Conservation (phyloP, 345 rosid species). For the Linum usitatissimum region DNA sequence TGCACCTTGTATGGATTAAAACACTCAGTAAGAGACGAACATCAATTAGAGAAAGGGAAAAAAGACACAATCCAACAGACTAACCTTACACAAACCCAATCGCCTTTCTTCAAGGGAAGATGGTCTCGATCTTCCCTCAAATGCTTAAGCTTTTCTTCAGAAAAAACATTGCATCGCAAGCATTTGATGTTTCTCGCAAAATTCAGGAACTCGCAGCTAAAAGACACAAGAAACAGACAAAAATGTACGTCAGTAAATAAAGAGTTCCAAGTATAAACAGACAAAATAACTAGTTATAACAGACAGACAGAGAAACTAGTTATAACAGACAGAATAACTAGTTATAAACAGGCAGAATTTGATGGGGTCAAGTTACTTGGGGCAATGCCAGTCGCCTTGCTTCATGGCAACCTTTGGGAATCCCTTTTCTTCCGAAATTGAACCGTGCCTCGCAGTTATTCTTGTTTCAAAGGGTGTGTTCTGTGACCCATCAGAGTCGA, state of each 20-base stretch:
- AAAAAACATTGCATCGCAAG: constrained; percentile 49
- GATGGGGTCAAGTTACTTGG: constrained; percentile 34
- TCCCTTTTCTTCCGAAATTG: constrained; percentile 17
- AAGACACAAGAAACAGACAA: constrained; percentile 6
- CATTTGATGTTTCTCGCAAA: constrained; percentile 77
- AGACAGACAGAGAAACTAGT: too few species aligned
- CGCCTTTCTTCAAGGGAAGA: constrained; percentile 85
- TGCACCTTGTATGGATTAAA: constrained; percentile 45
- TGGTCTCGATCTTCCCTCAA: constrained; percentile 52
- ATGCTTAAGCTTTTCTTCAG: constrained; percentile 50
- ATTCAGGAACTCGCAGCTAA: constrained; percentile 73
- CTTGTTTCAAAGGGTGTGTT: constrained; percentile 10
- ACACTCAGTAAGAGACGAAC: constrained; percentile 12
- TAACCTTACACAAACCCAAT: constrained; percentile 75
- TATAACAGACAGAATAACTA: too few species aligned
- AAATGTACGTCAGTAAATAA: background rate
- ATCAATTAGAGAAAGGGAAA: constrained; percentile 1
- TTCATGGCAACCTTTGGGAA: constrained; percentile 30
- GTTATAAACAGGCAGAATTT: too few species aligned
- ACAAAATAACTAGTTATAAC: too few species aligned
- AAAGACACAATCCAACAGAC: constrained; percentile 8
- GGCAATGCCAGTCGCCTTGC: constrained; percentile 80
- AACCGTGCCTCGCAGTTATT: background rate
- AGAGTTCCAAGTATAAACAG: background rate
- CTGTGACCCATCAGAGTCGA: constrained; percentile 18